phyloP scores from a whole-genome alignment of 805 yeast species.

The Lipomyces spencermartinsiae region DNA sequence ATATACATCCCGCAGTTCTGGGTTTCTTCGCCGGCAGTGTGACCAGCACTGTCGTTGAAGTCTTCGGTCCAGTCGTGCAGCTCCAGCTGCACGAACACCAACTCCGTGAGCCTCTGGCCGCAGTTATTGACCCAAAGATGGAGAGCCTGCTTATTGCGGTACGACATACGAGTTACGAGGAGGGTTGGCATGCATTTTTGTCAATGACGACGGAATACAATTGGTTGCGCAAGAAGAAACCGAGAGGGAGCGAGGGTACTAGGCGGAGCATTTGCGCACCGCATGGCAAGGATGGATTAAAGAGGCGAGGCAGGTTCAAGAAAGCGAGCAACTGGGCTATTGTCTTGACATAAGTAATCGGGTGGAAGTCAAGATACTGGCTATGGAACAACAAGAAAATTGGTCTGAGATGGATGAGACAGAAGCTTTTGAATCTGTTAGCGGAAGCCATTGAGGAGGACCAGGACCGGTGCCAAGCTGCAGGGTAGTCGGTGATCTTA shows the following conservation, averaged over 20 bases:
- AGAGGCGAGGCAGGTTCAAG: conserved; percentile 26
- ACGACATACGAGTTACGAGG: conserved; percentile 30
- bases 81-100: too few species aligned
- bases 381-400: conserved; percentile 9
- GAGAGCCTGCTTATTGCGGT: conserved; percentile 15
- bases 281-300: conserved; percentile 24
- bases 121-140: conserved; percentile 29
- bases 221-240: conserved; percentile 20
- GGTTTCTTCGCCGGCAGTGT: background rate
- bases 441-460: conserved; percentile 16
- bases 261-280: conserved; percentile 22
- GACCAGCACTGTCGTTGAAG: too few species aligned
- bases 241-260: conserved; percentile 12
- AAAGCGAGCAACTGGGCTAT: conserved; percentile 31
- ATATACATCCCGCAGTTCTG: background rate
- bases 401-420: conserved; percentile 23
- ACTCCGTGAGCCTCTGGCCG: conserved; percentile 22
- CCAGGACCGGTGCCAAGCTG: conserved; percentile 18
- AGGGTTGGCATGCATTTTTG: conserved; percentile 25
- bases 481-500: conserved; percentile 27
- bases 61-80: too few species aligned
- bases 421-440: conserved; percentile 12
- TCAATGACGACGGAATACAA: conserved; percentile 32
- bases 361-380: conserved; percentile 21
- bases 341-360: conserved; percentile 17